Evolutionary conservation across 306 rosid species (phyloP).

Genomic region (Cucurbita pepo): DNA sequence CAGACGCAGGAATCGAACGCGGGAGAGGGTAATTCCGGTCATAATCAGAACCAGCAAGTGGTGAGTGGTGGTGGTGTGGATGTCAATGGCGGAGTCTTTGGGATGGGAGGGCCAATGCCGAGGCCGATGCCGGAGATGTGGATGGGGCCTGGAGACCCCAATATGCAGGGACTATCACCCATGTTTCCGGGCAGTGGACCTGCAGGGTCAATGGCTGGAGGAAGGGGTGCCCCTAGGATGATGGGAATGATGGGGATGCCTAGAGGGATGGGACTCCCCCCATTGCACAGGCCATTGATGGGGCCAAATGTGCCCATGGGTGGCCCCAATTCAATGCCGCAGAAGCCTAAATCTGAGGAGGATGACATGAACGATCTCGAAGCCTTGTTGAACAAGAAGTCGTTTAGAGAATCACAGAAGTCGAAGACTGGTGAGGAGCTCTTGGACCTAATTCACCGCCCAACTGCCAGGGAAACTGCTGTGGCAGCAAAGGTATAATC

Average conservation of each 20-base stretch:
- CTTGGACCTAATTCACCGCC: constrained; percentile 85
- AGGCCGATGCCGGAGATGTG: constrained; percentile 63
- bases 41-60: constrained; percentile 24
- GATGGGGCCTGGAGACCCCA: constrained; percentile 58
- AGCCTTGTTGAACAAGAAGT: constrained; percentile 81
- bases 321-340: constrained; percentile 28
- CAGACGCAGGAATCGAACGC: constrained; percentile 29
- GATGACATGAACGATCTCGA: constrained; percentile 85
- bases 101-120: constrained; percentile 38
- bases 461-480: constrained; percentile 90
- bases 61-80: constrained; percentile 14
- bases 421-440: constrained; percentile 93
- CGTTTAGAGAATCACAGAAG: constrained; percentile 65
- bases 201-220: constrained; percentile 19
- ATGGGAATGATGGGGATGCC: constrained; percentile 52
- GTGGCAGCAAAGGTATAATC: constrained; percentile 77
- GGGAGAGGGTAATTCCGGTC: constrained; percentile 28
- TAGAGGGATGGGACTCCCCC: constrained; percentile 47
- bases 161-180: constrained; percentile 37
- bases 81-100: constrained; percentile 40
- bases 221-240: constrained; percentile 45
- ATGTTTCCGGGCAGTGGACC: constrained; percentile 40
- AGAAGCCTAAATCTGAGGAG: constrained; percentile 44
- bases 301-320: constrained; percentile 36
- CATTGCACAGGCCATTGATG: constrained; percentile 51